Evolutionary conservation across 306 rosid species (phyloP), one percentile per base, ranked within the genome.

Genomic region (Dalbergia cultrata): DNA sequence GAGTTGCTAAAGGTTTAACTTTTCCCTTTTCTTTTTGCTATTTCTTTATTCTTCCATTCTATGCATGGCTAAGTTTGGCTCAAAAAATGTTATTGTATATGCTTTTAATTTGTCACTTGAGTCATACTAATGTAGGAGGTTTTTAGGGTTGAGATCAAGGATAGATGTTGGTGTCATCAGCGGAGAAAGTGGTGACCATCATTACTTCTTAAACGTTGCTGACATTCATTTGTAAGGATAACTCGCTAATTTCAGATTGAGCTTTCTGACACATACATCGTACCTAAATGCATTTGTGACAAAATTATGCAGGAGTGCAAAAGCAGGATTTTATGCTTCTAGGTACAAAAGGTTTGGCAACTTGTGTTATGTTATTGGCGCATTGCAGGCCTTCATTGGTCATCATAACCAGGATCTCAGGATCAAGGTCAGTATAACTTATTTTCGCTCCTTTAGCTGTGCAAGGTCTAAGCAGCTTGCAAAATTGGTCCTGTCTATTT

Each of bases 201-300:
- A 91, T 80, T 90, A 93, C 96, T 93, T 95, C 80, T 78, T 89
- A 73, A 95, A 95, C 45, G 95, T 93, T 82, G 98, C 99, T 12
- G 99, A 95, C 86, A 87, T 90, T 86, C 98, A 95, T 86, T 86
- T 95, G 99, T 95, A 91, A 89, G 99, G 80, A 77, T 85, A 64
- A 89, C 73, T 86, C 71, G 21, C 57, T 78, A 76, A 39, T 75
- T 79, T 81, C 61, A 39, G 61, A 72, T 11, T 62, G 34, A 79
- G 66, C 58, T 62, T 81, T 74, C 74, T 53, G 13, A 50, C 13
- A 6, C 72, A 16, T 43, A 13, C 31, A 80, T 83, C 16, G 16
- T 78, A 69, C 76, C 76, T 65, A 66, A 69, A 61, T 82, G 63
- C 49, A 18, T 64, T 19, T 54, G 50, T 50, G 63, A 53, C 31